These are phyloP conservation scores for Ambrosia artemisiifolia DNA, from an alignment of 129 eudicot genomes.

Conservation along the genomic window DNA sequence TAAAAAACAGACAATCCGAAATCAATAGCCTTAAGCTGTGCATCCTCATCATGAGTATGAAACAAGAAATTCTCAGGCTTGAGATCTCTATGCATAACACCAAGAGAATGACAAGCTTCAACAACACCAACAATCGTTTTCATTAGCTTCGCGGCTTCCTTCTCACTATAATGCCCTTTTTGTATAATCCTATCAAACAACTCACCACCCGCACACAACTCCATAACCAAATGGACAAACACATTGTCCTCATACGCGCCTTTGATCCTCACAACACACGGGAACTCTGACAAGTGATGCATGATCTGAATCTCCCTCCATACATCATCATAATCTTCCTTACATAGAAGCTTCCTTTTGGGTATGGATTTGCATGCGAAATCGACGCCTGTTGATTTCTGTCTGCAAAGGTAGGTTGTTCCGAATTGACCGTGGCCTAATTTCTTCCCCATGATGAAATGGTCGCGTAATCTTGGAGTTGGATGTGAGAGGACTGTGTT, in stretches of 20 bases:
- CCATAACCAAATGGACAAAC: slow-evolving; percentile 66
- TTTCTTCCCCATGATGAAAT: slow-evolving; percentile 50
- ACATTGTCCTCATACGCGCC: slow-evolving; percentile 59
- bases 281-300: slow-evolving; percentile 68
- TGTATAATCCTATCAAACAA: slow-evolving; percentile 59
- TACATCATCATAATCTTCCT: slow-evolving; percentile 61
- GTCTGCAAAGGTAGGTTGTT: slow-evolving; percentile 53
- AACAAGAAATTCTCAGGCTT: slow-evolving; percentile 65
- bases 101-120: slow-evolving; percentile 67
- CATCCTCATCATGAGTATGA: slow-evolving; percentile 43
- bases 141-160: slow-evolving; percentile 50
- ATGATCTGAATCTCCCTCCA: slow-evolving; percentile 71
- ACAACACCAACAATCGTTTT: slow-evolving; percentile 56
- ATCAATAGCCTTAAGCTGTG: slow-evolving; percentile 63
- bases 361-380: slow-evolving; percentile 63
- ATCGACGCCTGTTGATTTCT: slow-evolving; percentile 41
- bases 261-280: slow-evolving; percentile 53
- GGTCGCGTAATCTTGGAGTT: slow-evolving; percentile 40
- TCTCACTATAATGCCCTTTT: slow-evolving; percentile 60
- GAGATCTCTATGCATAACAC: slow-evolving; percentile 70
- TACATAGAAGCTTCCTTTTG: slow-evolving; percentile 51
- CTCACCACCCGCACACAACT: slow-evolving; percentile 64
- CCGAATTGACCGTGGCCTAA: slow-evolving; percentile 75
- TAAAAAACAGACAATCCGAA: slow-evolving; percentile 64
- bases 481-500: slow-evolving; percentile 48